Conservation (phyloP, 192 early-diverging fungal species). For the Rhizoclosmatium globosum region DNA sequence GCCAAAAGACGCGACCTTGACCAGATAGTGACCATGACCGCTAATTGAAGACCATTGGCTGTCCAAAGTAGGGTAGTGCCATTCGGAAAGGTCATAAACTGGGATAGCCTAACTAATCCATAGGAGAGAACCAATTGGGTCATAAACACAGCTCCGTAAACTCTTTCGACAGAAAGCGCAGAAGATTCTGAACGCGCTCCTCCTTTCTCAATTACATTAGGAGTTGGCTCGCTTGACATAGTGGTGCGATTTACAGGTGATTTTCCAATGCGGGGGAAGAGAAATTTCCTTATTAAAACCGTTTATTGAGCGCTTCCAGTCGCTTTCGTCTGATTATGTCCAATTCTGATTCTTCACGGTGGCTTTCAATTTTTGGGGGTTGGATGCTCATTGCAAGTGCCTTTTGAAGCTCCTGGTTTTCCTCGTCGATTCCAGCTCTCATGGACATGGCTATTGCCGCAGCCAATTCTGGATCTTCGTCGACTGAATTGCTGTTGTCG, state of each 20-base stretch:
- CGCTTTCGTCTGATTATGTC: conserved; percentile 35
- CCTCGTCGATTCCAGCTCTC: background rate
- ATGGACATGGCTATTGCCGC: conserved; percentile 33
- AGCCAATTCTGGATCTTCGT: conserved; percentile 24
- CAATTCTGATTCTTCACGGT: conserved; percentile 4
- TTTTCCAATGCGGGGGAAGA: too few species aligned
- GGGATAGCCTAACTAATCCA: conserved; percentile 7
- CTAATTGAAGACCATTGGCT: conserved; percentile 18
- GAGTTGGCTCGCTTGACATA: too few species aligned
- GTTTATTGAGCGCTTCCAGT: conserved; percentile 37
- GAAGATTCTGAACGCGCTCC: too few species aligned
- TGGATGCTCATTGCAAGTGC: conserved; percentile 20
- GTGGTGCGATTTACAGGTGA: too few species aligned
- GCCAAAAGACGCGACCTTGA: background rate
- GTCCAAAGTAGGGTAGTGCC: conserved; percentile 3
- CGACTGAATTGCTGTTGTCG: background rate
- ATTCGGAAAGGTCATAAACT: background rate
- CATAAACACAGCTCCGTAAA: background rate
- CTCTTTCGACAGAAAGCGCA: too few species aligned
- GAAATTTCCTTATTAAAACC: background rate
- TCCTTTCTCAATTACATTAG: too few species aligned
- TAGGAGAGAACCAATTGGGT: conserved; percentile 5
- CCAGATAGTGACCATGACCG: background rate
- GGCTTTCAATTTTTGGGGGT: background rate
- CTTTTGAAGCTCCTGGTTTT: background rate